Conservation (phyloP, 2,329 filamentous ascomycete genomes). For the Colletotrichum graminicola region DNA sequence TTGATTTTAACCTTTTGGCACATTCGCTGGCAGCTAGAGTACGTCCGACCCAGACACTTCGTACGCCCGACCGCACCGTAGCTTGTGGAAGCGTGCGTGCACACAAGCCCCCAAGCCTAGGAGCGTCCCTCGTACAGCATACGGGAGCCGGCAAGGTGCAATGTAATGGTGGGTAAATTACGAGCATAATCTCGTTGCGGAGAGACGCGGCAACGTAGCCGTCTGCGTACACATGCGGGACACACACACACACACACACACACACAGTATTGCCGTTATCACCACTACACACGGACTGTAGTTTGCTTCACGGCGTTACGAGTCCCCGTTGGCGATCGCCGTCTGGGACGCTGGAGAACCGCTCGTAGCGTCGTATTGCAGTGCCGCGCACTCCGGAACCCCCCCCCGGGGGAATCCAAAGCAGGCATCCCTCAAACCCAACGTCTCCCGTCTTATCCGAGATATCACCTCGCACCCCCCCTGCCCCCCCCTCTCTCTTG, state of each 20-base stretch:
- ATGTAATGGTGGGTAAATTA: neutral
- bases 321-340: neutral
- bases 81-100: too few species aligned
- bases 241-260: neutral
- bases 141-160: neutral
- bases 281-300: neutral
- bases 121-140: neutral
- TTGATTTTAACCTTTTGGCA: constrained; percentile 15
- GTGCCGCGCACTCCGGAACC: constrained; percentile 1
- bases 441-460: constrained; percentile 9
- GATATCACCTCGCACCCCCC: neutral
- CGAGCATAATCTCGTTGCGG: neutral
- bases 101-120: neutral
- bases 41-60: neutral
- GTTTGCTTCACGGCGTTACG: neutral
- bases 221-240: neutral
- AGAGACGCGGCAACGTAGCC: neutral
- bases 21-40: constrained; percentile 6
- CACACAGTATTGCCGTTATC: too few species aligned
- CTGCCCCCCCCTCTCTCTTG: neutral
- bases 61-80: neutral
- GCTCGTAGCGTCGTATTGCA: neutral
- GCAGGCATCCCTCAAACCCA: neutral
- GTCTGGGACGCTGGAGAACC: neutral
- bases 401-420: neutral